Evolutionary conservation across 2,329 filamentous ascomycete species (phyloP), one percentile per base, ranked within the genome.

Genomic region (Gremmenia infestans): DNA sequence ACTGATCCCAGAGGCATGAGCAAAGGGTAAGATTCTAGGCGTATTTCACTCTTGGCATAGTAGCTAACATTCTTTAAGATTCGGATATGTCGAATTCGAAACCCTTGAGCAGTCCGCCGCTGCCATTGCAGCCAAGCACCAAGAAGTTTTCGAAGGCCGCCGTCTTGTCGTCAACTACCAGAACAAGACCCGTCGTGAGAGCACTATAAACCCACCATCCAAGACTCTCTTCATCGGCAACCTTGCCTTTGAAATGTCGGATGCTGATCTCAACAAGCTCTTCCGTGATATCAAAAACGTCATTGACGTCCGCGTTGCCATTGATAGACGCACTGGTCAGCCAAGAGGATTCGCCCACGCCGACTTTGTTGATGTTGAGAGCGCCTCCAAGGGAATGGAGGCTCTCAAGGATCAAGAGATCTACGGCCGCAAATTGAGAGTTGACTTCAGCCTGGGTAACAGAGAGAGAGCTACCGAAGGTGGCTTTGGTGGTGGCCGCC

Each of bases 321-420:
- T 94, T 65, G 90, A 96, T 73, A 82, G 88, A 65, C 80, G 84
- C 61, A 91, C 88, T 6, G 91, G 91, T 47, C 86, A 88, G 73
- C 88, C 88, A 39, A 81, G 89, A 70, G 91, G 91, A 59, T 96
- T 94, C 70, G 88, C 87, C 19, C 91, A 96, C 70, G 87, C 86
- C 49, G 89, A 95, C 68, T 96, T 96, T 71, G 67, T 80, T 45
- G 82, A 88, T 64, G 69, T 85, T 40, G 79, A 84, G 60, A 83
- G 82, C 59, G 89, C 90, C n/a, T 66, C 73, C 53, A 75, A 74
- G 59, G 91, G 82, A 0, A 75, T 75, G 65, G 79, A 83, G 53
- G 62, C 76, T 14, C 74, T 96, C 40, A 61, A 71, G 52, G 72
- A 74, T 22, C 81, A 82, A 71, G 71, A 75, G 48, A 74, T 92